These are phyloP conservation scores for Plicaturopsis crispa DNA, from an alignment of 768 basidiomycete genomes.

Conservation along the genomic window DNA sequence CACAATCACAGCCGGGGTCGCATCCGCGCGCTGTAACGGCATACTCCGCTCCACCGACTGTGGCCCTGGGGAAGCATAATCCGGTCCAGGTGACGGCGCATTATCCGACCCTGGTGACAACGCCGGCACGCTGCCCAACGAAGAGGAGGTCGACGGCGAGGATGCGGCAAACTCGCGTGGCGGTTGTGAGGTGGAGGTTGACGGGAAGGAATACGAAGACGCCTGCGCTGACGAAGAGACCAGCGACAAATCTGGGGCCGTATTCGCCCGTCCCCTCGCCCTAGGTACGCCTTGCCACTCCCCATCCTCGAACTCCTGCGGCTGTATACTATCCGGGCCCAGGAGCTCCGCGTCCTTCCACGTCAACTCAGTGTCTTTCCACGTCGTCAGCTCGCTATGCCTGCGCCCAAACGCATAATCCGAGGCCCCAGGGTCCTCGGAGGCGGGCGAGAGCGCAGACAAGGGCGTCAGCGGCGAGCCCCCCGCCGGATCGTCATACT, in stretches of 20 bases:
- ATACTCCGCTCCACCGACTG: too few species aligned
- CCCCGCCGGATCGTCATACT: constrained; percentile 4
- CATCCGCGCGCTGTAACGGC: constrained; percentile 21
- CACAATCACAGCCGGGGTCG: constrained; percentile 41
- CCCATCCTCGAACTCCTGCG: constrained; percentile 32
- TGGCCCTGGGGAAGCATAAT: too few species aligned
- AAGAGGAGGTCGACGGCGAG: constrained; percentile 13
- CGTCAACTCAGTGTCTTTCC: constrained; percentile 17
- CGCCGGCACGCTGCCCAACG: too few species aligned
- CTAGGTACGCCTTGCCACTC: too few species aligned
- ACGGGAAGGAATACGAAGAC: constrained; percentile 9
- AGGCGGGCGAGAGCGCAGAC: constrained; percentile 5
- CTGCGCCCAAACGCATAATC: neutral
- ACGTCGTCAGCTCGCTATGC: constrained; percentile 6
- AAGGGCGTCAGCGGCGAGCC: constrained; percentile 6
- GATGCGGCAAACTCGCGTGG: constrained; percentile 10
- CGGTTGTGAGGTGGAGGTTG: constrained; percentile 12
- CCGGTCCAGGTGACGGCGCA: too few species aligned
- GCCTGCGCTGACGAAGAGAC: constrained; percentile 10
- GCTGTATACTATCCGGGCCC: constrained; percentile 36
- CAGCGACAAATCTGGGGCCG: constrained; percentile 23
- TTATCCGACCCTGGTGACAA: too few species aligned
- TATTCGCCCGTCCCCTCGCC: too few species aligned
- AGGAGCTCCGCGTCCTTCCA: constrained; percentile 39
- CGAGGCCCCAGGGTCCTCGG: neutral